These are phyloP conservation scores for Globisporangium uncinulatum DNA, from an alignment of 352 stramenopile genomes.

Conservation along the genomic window DNA sequence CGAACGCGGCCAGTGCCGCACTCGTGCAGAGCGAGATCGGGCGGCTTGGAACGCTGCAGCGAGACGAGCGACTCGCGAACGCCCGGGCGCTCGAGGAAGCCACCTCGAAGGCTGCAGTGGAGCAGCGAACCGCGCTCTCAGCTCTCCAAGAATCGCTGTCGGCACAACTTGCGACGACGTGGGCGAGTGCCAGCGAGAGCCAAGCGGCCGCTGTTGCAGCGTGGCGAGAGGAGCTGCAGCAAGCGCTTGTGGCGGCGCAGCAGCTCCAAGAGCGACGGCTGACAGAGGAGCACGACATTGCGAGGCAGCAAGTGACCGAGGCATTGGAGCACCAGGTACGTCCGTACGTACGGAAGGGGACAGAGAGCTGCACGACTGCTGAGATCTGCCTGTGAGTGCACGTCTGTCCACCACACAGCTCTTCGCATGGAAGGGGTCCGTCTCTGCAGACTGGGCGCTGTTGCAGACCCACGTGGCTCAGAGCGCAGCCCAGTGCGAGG, in stretches of 20 bases:
- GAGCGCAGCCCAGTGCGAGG: background rate
- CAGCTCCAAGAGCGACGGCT: slow-evolving; percentile 1
- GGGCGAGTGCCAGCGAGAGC: background rate
- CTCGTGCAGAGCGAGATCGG: background rate
- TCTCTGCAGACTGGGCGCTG: slow-evolving; percentile 6
- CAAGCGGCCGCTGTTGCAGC: background rate
- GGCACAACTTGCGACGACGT: background rate
- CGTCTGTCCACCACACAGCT: slow-evolving; percentile 2
- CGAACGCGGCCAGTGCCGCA: background rate
- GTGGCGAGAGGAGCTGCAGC: background rate
- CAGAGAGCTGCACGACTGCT: too few species aligned
- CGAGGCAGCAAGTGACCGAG: slow-evolving; percentile 4
- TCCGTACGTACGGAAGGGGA: too few species aligned
- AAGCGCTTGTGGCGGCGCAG: background rate
- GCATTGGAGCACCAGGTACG: slow-evolving; percentile 10
- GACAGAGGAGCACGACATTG: background rate
- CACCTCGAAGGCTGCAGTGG: background rate
- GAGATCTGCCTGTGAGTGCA: background rate
- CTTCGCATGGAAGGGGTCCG: slow-evolving; percentile 9
- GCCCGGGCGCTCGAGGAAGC: background rate
- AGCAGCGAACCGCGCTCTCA: background rate
- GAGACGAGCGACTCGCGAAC: background rate
- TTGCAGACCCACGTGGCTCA: slow-evolving; percentile 4
- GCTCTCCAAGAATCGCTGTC: background rate
- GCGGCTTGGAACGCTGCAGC: background rate